phyloP scores from a whole-genome alignment of 495 filamentous ascomycete species.

The Thermochaetoides thermophila region DNA sequence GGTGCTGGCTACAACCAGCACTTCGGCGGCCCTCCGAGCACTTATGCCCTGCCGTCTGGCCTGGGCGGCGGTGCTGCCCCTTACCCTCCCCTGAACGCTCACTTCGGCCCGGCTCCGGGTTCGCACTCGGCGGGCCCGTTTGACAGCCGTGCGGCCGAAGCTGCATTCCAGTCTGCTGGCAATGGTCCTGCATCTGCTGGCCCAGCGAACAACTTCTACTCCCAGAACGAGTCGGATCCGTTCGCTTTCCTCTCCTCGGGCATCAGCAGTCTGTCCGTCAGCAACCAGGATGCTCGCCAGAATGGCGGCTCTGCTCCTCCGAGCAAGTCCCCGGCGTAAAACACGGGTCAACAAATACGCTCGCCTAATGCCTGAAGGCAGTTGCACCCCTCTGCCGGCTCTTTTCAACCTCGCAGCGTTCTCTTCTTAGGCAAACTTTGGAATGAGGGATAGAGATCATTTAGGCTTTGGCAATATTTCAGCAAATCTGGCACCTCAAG shows the following conservation, averaged over 20 bases:
- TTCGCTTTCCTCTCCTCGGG: constrained; percentile 82
- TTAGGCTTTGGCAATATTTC: constrained; percentile 24
- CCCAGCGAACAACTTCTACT: constrained; percentile 46
- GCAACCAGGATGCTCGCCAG: constrained; percentile 67
- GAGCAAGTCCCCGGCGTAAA: constrained; percentile 50
- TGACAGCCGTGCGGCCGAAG: constrained; percentile 83
- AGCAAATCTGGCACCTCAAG: constrained; percentile 18
- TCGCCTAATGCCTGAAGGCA: constrained; percentile 3
- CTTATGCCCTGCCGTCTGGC: constrained; percentile 81
- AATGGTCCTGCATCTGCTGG: constrained; percentile 54
- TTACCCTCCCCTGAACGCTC: constrained; percentile 73
- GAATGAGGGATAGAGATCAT: constrained; percentile 22
- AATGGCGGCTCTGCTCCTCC: constrained; percentile 51
- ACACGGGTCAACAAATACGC: background rate
- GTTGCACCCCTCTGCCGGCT: constrained; percentile 7
- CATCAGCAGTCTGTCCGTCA: constrained; percentile 66
- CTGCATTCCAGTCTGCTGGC: constrained; percentile 75
- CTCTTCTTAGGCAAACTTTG: constrained; percentile 11
- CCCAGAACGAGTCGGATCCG: constrained; percentile 53
- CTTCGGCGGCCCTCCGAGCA: constrained; percentile 77
- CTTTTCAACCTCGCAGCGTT: constrained; percentile 15
- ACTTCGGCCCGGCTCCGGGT: constrained; percentile 53
- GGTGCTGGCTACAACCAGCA: constrained; percentile 69
- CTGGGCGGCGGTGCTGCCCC: constrained; percentile 64
- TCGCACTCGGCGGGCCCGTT: constrained; percentile 79